These are phyloP conservation scores for Paxillus ammoniavirescens DNA, from an alignment of 768 basidiomycete species.

Conservation along the genomic window DNA sequence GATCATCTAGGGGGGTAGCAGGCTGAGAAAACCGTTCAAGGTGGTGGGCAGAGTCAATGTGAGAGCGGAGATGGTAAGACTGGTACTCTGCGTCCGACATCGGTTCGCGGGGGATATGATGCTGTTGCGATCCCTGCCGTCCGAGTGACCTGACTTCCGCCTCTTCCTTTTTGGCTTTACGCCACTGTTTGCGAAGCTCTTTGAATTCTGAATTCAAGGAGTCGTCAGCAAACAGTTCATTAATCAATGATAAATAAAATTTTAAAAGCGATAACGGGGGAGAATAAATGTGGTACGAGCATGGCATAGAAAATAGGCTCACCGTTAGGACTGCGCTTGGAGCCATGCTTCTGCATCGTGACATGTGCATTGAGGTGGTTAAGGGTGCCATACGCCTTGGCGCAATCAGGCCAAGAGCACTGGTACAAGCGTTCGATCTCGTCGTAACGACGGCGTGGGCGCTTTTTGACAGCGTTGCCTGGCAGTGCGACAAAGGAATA, in stretches of 20 bases:
- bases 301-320: conserved; percentile 26
- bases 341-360: conserved; percentile 96
- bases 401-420: conserved; percentile 76
- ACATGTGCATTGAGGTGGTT: conserved; percentile 99
- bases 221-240: conserved; percentile 8
- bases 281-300: conserved; percentile 3
- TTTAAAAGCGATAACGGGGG: too few species aligned
- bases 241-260: neutral
- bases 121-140: conserved; percentile 17
- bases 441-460: conserved; percentile 84
- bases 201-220: conserved; percentile 77
- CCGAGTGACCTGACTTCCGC: conserved; percentile 26
- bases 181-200: conserved; percentile 95
- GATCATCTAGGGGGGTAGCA: conserved; percentile 14
- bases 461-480: conserved; percentile 78
- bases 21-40: conserved; percentile 14
- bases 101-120: conserved; percentile 24
- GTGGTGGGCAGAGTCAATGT: conserved; percentile 28
- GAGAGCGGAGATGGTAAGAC: conserved; percentile 15
- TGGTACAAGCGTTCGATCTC: conserved; percentile 94
- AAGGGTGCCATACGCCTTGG: conserved; percentile 89
- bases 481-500: conserved; percentile 83
- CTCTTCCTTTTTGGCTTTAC: conserved; percentile 85
- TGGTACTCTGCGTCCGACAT: conserved; percentile 24
- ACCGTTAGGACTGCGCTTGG: conserved; percentile 89